Evolutionary conservation across 2,329 filamentous ascomycete species (phyloP).

Genomic region (Aspergillus arachidicola): DNA sequence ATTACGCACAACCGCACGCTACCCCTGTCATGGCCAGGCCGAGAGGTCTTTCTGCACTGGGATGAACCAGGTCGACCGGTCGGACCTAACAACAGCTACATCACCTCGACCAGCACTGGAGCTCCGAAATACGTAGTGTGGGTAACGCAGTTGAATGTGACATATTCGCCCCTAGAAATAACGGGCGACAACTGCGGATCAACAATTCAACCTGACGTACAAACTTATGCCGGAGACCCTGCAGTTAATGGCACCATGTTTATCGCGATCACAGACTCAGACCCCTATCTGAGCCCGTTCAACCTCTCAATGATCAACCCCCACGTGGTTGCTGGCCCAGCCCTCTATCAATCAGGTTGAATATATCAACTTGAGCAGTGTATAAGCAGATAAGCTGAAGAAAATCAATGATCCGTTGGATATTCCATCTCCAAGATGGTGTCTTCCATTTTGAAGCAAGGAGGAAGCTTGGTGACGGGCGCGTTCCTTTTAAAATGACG

Average conservation of each 20-base stretch:
- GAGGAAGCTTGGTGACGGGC: neutral
- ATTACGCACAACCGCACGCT: constrained; percentile 70
- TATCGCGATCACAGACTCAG: constrained; percentile 70
- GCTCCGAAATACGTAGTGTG: constrained; percentile 70
- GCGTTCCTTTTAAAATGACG: too few species aligned
- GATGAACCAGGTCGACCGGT: constrained; percentile 68
- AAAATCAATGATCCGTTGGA: neutral
- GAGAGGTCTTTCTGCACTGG: constrained; percentile 70
- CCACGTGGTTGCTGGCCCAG: constrained; percentile 71
- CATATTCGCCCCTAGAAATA: constrained; percentile 65
- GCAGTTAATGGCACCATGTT: constrained; percentile 79
- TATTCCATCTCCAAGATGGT: neutral
- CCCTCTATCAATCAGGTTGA: constrained; percentile 77
- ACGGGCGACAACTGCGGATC: constrained; percentile 57
- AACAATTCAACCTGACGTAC: constrained; percentile 72
- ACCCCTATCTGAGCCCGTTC: constrained; percentile 70
- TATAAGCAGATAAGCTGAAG: neutral
- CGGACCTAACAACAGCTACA: constrained; percentile 81
- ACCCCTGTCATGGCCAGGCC: constrained; percentile 74
- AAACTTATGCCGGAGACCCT: constrained; percentile 68
- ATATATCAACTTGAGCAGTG: neutral
- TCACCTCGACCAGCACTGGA: constrained; percentile 63
- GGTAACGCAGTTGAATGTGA: constrained; percentile 76
- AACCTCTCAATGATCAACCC: constrained; percentile 75
- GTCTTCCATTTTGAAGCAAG: neutral